Percentiles rank a stretch among this genome's conserved stretches.
These are phyloP conservation scores for Pythium brassicae DNA, from an alignment of 352 stramenopile genomes.

Conservation along the genomic window DNA sequence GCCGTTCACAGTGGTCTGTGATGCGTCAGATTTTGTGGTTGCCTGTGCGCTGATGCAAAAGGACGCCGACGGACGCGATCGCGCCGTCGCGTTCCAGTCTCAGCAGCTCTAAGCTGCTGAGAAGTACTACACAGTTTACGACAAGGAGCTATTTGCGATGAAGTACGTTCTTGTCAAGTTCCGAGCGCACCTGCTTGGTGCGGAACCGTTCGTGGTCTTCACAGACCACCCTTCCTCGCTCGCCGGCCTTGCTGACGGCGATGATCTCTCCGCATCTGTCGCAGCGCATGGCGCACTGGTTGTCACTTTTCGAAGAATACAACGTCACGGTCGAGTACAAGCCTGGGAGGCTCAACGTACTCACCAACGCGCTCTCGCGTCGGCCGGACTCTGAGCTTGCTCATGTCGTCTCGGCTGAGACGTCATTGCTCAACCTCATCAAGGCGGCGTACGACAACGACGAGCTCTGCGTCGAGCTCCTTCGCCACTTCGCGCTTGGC, in stretches of 20 bases:
- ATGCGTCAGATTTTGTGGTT: slow-evolving; percentile 17
- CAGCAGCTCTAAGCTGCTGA: slow-evolving; percentile 21
- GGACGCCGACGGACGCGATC: not conserved
- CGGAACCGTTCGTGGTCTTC: slow-evolving; percentile 17
- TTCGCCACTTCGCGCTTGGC: no score
- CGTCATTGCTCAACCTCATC: no score
- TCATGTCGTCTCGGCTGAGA: no score
- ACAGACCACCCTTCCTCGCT: slow-evolving; percentile 20
- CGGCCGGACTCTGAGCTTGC: no score
- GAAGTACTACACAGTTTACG: slow-evolving; percentile 1
- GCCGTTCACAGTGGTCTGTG: slow-evolving; percentile 19
- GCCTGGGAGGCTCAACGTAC: slow-evolving; percentile 15
- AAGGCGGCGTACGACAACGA: no score
- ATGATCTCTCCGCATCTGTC: not conserved
- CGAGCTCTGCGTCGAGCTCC: no score
- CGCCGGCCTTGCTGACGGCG: not conserved
- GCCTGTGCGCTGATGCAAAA: slow-evolving; percentile 7
- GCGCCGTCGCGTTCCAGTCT: slow-evolving; percentile 14
- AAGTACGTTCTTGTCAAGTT: slow-evolving; percentile 27
- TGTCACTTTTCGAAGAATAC: no score
- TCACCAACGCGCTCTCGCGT: slow-evolving; percentile 21
- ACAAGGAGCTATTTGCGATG: slow-evolving; percentile 17
- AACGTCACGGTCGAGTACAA: slow-evolving; percentile 18
- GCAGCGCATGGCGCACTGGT: slow-evolving; percentile 11
- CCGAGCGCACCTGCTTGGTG: slow-evolving; percentile 18